Base-by-base conservation (phyloP, 1,284 basidiomycete genomes). In the Phellinidium pouzarii region DNA sequence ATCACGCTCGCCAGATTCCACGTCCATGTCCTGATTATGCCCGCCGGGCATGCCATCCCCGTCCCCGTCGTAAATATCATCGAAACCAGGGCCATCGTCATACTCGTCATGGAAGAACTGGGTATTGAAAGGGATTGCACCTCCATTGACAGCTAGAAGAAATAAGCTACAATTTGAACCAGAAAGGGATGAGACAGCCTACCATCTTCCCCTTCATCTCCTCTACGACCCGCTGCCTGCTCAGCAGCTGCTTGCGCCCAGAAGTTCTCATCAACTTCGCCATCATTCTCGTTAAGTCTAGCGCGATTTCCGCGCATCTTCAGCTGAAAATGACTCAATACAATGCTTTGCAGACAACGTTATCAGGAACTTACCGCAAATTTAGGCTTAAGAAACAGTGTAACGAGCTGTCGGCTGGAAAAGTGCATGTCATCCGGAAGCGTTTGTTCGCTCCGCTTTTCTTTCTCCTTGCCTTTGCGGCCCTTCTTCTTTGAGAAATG, bases 381-480 rank as follows among this genome's bases (percentile, higher is more conserved):
- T 65, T 92, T 92, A 31, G 94, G 95, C 69, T 99, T 99, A 62
- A 97, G 71, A 76, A 98, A 98, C 38, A 99, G 69, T 2, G 92
- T 85, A 36, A 99, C 78, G 5, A 99, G 77, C 62, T 95, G 90
- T 58, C 84, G 78, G 62, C 86, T 91, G 48, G 86, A 89, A 66
- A 99, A 99, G 68, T 98, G 95, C 84, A 95, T 96, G 67, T 99
- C 95, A 62, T 97, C 93, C 1, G 95, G 95, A 46, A 99, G 74
- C 6, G 84, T 78, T 63, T 92, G 87, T 54, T 91, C 82, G 53
- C 88, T 83, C 40, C 79, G 82, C 70, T 80, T 87, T 60, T 81
- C 79, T 60, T 71, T 71, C 58, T 71, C 71, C 59, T 76, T 65
- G 31, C 64, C 61, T 56, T 71, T 68, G 20, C 67, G 58, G 27